These are phyloP conservation scores for Cladosporium sp. DNA, from an alignment of 2,329 filamentous ascomycete genomes.

Conservation along the genomic window DNA sequence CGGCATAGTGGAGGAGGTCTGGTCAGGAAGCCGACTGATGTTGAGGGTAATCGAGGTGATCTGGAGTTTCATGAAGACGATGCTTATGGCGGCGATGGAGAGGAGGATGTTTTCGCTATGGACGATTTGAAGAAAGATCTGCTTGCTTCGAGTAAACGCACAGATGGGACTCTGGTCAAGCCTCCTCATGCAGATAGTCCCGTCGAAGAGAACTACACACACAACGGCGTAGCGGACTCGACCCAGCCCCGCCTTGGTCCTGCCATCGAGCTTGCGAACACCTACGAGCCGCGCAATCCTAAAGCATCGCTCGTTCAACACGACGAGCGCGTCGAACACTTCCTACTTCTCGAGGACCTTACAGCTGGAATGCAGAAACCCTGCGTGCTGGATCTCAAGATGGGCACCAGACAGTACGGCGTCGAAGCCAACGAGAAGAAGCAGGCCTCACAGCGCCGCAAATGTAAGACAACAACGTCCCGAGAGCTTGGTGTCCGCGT, in stretches of 20 bases:
- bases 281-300: constrained; percentile 36
- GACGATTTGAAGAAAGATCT: constrained; percentile 45
- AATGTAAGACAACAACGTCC: constrained; percentile 89
- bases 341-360: constrained; percentile 87
- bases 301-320: constrained; percentile 43
- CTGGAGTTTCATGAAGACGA: constrained; percentile 90
- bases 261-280: constrained; percentile 26
- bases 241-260: constrained; percentile 20
- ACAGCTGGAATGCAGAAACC: constrained; percentile 95
- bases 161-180: not conserved
- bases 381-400: constrained; percentile 96
- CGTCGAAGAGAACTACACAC: not conserved
- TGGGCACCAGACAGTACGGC: constrained; percentile 96
- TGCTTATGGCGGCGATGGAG: constrained; percentile 75
- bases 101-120: constrained; percentile 67
- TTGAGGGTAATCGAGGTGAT: constrained; percentile 63
- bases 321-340: constrained; percentile 76
- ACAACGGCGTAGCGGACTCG: not conserved
- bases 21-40: constrained; percentile 65
- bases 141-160: not conserved
- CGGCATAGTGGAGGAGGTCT: constrained; percentile 86
- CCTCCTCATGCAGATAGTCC: not conserved
- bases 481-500: constrained; percentile 86
- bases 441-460: constrained; percentile 84
- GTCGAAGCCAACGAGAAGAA: constrained; percentile 90